A percentile compares a stretch with the other conserved stretches of the same genome.
These are phyloP conservation scores for Logfia minima DNA, from an alignment of 129 eudicot genomes.

Conservation along the genomic window DNA sequence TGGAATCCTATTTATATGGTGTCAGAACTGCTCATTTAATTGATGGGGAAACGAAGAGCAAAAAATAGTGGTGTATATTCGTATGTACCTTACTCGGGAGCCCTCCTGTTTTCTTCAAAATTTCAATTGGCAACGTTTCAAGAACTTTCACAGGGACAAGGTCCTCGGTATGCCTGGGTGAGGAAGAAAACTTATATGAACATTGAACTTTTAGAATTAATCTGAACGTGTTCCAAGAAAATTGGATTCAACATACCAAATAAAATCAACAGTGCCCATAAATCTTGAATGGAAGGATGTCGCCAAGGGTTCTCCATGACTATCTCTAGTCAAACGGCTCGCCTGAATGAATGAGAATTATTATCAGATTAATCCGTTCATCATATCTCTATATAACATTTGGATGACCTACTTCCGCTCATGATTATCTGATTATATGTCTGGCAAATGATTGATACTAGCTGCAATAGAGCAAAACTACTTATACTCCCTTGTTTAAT, in stretches of 20 bases:
- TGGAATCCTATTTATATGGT: neutral
- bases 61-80: neutral
- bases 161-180: constrained; percentile 70
- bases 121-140: constrained; percentile 59
- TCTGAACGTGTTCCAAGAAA: neutral
- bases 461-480: neutral
- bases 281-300: constrained; percentile 74
- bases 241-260: constrained; percentile 51
- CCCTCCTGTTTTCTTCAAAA: constrained; percentile 61
- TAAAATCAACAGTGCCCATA: constrained; percentile 90
- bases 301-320: constrained; percentile 73
- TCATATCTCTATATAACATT: neutral
- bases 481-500: neutral
- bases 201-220: neutral
- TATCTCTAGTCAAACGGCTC: constrained; percentile 57
- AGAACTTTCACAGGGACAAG: constrained; percentile 82
- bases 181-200: neutral
- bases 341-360: constrained; percentile 47
- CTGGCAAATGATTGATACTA: neutral
- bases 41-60: neutral
- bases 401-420: neutral
- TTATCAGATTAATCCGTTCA: constrained; percentile 10
- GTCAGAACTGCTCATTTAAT: neutral
- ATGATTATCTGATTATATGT: neutral
- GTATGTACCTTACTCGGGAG: constrained; percentile 76